Conservation (phyloP, 768 basidiomycete genomes). For the Auriscalpium microsporum region DNA sequence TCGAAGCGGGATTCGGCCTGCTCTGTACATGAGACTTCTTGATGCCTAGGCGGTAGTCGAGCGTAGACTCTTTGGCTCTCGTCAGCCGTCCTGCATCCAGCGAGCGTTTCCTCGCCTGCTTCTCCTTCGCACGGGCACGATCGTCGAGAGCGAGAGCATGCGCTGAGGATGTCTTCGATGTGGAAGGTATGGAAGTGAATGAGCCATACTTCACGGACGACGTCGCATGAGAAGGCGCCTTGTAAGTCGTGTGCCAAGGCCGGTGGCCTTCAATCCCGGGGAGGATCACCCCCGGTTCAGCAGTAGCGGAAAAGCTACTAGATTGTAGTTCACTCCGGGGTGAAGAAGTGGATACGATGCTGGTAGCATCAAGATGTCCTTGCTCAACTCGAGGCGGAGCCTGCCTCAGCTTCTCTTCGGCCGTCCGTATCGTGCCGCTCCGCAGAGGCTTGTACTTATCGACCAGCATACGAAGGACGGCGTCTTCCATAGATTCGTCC, state of each 20-base stretch:
- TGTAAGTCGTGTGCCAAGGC: slow-evolving; percentile 68
- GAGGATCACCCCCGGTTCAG: not conserved
- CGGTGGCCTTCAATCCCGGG: slow-evolving; percentile 47
- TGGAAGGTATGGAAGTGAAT: slow-evolving; percentile 24
- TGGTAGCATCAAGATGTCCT: slow-evolving; percentile 8
- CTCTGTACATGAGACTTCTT: slow-evolving; percentile 19
- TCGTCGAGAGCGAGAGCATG: slow-evolving; percentile 25
- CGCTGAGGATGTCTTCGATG: slow-evolving; percentile 1
- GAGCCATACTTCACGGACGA: slow-evolving; percentile 47
- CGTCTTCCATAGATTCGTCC: slow-evolving; percentile 61
- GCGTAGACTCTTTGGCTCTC: slow-evolving; percentile 58
- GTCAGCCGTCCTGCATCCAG: slow-evolving; percentile 48
- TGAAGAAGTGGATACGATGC: slow-evolving; percentile 2
- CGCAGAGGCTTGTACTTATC: slow-evolving; percentile 82
- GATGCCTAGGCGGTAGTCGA: slow-evolving; percentile 70
- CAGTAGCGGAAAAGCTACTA: not conserved
- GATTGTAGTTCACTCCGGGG: too few relatives aligned
- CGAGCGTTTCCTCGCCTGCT: slow-evolving; percentile 43
- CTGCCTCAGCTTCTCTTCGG: slow-evolving; percentile 58
- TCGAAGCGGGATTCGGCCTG: slow-evolving; percentile 42
- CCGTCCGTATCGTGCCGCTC: slow-evolving; percentile 45
- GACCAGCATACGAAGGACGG: slow-evolving; percentile 75
- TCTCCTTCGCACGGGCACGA: slow-evolving; percentile 33
- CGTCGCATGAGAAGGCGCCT: slow-evolving; percentile 44
- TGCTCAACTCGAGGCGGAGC: slow-evolving; percentile 32